These are phyloP conservation scores for Dryas integrifolia DNA, from an alignment of 331 rosid genomes.

Conservation along the genomic window DNA sequence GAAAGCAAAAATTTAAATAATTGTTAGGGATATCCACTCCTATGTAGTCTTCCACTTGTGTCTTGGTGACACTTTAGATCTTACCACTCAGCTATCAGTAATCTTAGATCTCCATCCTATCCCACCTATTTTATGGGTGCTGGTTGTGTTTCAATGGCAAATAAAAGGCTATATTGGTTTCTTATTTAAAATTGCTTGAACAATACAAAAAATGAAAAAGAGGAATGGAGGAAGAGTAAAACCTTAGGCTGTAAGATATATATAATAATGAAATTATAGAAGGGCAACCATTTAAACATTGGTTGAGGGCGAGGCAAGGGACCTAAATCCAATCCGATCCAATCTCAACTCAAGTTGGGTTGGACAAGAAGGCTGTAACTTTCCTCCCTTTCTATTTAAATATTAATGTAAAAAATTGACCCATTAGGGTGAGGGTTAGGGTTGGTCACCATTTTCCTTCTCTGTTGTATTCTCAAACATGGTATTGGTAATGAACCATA, in stretches of 20 bases:
- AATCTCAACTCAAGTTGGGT: neutral
- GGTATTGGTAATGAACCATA: neutral
- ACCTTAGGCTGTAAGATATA: neutral
- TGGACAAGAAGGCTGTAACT: neutral
- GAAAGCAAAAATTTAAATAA: neutral
- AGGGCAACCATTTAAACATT: neutral
- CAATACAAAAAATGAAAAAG: neutral
- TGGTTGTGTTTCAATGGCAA: too few species aligned
- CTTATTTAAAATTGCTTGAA: neutral
- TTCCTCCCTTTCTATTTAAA: neutral
- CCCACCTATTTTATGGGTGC: neutral
- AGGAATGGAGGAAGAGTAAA: neutral
- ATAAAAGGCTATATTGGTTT: neutral
- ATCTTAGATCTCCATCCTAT: neutral
- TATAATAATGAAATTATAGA: neutral
- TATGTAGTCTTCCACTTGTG: neutral
- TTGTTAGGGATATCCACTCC: neutral
- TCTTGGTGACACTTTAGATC: neutral
- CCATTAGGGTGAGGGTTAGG: neutral
- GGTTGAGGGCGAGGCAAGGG: neutral
- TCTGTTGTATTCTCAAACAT: neutral
- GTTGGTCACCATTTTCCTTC: neutral
- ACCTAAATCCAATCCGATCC: neutral
- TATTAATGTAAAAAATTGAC: neutral
- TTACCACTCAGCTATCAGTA: neutral